These are phyloP conservation scores for Euphorbia tirucalli DNA, from an alignment of 345 rosid genomes.

Conservation along the genomic window DNA sequence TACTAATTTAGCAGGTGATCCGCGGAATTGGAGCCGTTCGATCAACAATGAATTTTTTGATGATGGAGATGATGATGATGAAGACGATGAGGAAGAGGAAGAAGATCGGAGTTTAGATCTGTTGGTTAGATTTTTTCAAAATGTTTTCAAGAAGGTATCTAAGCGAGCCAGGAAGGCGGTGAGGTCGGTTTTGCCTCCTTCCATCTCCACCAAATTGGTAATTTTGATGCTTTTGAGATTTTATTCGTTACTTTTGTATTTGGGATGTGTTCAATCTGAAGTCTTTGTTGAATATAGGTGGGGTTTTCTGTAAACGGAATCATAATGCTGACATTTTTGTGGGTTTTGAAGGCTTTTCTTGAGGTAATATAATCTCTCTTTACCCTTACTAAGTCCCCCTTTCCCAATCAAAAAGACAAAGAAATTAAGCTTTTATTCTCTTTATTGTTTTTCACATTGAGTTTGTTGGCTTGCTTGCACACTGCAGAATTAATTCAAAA, in stretches of 20 bases:
- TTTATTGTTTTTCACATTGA: too few relatives aligned
- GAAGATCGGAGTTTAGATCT: constrained; percentile 90
- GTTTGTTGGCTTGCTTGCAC: too few relatives aligned
- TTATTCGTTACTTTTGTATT: neutral
- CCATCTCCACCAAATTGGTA: constrained; percentile 67
- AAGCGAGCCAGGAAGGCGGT: constrained; percentile 80
- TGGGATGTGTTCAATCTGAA: neutral
- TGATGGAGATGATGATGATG: constrained; percentile 33
- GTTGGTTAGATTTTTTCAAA: constrained; percentile 60
- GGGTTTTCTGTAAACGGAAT: constrained; percentile 85
- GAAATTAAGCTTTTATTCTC: too few relatives aligned
- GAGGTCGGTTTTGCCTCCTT: constrained; percentile 67
- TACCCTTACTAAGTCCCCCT: neutral
- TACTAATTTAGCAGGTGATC: constrained; percentile 39
- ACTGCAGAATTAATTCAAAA: too few relatives aligned
- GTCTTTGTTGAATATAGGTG: constrained; percentile 41
- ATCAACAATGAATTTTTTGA: constrained; percentile 44
- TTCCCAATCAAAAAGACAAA: neutral
- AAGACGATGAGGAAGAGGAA: constrained; percentile 59
- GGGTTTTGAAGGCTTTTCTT: constrained; percentile 90
- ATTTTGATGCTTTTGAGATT: neutral
- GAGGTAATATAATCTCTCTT: constrained; percentile 46
- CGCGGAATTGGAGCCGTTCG: constrained; percentile 71
- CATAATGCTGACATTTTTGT: constrained; percentile 70
- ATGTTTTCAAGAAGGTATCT: constrained; percentile 66